Conservation (phyloP, 345 rosid genomes). For the Carallia pectinifolia region DNA sequence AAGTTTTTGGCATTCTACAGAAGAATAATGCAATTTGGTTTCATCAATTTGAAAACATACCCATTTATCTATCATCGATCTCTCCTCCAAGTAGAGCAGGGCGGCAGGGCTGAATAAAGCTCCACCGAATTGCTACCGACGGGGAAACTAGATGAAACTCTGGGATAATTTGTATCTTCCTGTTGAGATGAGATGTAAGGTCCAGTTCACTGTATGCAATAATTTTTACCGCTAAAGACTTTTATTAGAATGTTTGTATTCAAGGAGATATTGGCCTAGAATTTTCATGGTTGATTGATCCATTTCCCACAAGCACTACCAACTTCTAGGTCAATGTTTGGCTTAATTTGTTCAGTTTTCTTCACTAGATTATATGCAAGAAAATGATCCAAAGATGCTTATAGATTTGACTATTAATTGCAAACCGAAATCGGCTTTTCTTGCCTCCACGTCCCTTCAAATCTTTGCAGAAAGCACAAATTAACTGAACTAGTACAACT, state of each 20-base stretch:
- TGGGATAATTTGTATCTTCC: slow-evolving; percentile 4
- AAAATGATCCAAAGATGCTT: too few relatives aligned
- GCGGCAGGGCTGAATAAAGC: not conserved
- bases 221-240: not conserved
- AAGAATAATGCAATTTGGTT: slow-evolving; percentile 21
- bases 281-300: not conserved
- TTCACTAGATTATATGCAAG: not conserved
- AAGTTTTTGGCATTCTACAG: not conserved
- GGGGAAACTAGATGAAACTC: slow-evolving; percentile 2
- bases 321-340: not conserved
- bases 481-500: not conserved
- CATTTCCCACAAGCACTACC: not conserved
- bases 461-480: too few relatives aligned
- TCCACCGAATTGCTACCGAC: not conserved
- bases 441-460: too few relatives aligned
- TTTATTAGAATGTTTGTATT: not conserved
- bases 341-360: too few relatives aligned
- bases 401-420: too few relatives aligned
- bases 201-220: not conserved
- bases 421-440: too few relatives aligned
- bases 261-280: not conserved
- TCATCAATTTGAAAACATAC: not conserved
- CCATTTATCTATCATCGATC: not conserved
- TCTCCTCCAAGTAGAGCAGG: not conserved
- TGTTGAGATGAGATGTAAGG: slow-evolving; percentile 2